Evolutionary conservation across 345 rosid species (phyloP).

Genomic region (Populus alba): DNA sequence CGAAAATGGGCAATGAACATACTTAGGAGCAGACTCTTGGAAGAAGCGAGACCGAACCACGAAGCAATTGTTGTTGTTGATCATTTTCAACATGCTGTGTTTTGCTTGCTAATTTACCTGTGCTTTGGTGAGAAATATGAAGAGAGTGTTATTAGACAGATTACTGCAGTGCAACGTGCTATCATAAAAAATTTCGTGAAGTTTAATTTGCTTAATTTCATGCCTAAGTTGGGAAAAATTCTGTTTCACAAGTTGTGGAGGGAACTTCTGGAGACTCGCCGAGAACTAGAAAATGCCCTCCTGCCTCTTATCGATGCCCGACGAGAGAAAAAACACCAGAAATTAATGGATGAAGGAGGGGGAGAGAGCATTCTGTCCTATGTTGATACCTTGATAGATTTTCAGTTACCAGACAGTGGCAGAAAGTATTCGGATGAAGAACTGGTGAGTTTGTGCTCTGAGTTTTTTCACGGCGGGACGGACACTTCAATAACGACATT

Average conservation of each 20-base stretch:
- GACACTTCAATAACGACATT: constrained; percentile 17
- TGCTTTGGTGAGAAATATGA: constrained; percentile 19
- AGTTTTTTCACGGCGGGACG: constrained; percentile 16
- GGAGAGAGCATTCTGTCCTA: not conserved
- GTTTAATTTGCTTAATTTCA: constrained; percentile 17
- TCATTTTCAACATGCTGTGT: constrained; percentile 10
- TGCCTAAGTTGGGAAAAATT: constrained; percentile 7
- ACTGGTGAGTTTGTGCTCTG: constrained; percentile 10
- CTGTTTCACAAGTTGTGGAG: constrained; percentile 6
- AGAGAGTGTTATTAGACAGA: not conserved
- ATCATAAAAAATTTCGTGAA: not conserved
- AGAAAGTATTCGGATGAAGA: constrained; percentile 12
- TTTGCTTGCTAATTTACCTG: constrained; percentile 8
- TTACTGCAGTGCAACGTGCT: constrained; percentile 8
- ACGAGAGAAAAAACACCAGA: not conserved
- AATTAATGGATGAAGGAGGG: not conserved
- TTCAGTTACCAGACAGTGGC: not conserved
- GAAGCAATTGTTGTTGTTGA: not conserved
- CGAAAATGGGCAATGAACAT: constrained; percentile 8
- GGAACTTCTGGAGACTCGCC: constrained; percentile 5
- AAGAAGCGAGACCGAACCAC: not conserved
- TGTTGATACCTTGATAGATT: constrained; percentile 4
- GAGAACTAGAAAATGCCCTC: not conserved
- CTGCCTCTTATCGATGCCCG: constrained; percentile 6
- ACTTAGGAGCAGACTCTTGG: not conserved